phyloP scores from a whole-genome alignment of 2,329 filamentous ascomycete genomes.

The Neospermospora avenae region DNA sequence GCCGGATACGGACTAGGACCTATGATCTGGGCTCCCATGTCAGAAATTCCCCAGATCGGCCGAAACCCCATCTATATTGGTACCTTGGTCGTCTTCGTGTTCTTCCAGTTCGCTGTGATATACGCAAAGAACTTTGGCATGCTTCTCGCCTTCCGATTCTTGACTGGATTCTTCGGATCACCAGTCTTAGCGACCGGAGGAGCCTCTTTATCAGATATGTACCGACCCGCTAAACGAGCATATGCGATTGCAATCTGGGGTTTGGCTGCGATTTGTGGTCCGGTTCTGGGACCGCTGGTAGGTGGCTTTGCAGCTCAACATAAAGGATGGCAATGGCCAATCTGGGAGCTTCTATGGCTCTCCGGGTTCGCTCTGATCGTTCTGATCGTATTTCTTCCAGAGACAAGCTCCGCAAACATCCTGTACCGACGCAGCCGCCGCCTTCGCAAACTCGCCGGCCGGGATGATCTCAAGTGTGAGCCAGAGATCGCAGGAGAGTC shows the following conservation, averaged over 20 bases:
- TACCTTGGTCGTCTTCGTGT: conserved; percentile 64
- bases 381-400: conserved; percentile 60
- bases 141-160: conserved; percentile 55
- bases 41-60: conserved; percentile 63
- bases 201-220: conserved; percentile 48
- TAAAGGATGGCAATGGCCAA: conserved; percentile 57
- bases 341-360: conserved; percentile 58
- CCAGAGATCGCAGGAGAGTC: conserved; percentile 59
- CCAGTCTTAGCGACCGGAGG: conserved; percentile 60
- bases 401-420: conserved; percentile 57
- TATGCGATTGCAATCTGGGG: conserved; percentile 60
- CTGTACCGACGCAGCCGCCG: conserved; percentile 57
- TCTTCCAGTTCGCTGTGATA: conserved; percentile 46
- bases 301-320: conserved; percentile 55
- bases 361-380: conserved; percentile 52
- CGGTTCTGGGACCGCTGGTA: conserved; percentile 58
- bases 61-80: conserved; percentile 65
- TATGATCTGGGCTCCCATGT: conserved; percentile 62
- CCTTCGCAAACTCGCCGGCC: conserved; percentile 55
- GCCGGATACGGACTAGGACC: conserved; percentile 61
- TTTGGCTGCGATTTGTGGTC: conserved; percentile 42
- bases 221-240: conserved; percentile 49
- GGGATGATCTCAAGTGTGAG: conserved; percentile 52
- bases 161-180: conserved; percentile 61
- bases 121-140: conserved; percentile 50